These are phyloP conservation scores for Trichothecium roseum DNA, from an alignment of 2,329 filamentous ascomycete genomes.

Conservation along the genomic window DNA sequence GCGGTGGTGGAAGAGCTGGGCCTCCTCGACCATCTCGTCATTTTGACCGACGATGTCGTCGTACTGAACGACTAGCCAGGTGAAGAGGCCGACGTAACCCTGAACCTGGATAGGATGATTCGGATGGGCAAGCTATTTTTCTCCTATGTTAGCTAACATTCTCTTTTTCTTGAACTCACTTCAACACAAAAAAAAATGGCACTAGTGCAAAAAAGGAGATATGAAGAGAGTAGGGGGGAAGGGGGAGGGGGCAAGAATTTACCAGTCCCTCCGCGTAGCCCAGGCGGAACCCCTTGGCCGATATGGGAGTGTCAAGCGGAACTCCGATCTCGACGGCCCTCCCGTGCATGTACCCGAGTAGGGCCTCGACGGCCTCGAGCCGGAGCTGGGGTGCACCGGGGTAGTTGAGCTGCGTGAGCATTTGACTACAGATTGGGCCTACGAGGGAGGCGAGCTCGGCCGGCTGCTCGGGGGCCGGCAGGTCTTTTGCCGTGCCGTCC, in stretches of 20 bases:
- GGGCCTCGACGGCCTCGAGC: slow-evolving; percentile 7
- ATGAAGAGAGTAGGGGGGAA: too few relatives aligned
- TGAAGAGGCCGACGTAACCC: slow-evolving; percentile 11
- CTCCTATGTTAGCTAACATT: neutral
- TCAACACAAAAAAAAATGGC: neutral
- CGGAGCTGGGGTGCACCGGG: slow-evolving; percentile 8
- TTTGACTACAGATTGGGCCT: slow-evolving; percentile 5
- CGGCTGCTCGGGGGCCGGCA: slow-evolving; percentile 4
- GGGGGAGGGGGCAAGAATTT: too few relatives aligned
- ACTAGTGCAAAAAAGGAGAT: too few relatives aligned
- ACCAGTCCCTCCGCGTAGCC: slow-evolving; percentile 9
- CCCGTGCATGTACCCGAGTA: slow-evolving; percentile 10
- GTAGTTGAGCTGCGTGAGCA: slow-evolving; percentile 7
- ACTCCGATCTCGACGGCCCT: slow-evolving; percentile 9
- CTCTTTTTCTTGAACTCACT: neutral
- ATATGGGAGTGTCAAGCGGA: slow-evolving; percentile 9
- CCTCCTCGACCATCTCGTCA: slow-evolving; percentile 10
- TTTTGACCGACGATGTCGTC: slow-evolving; percentile 11
- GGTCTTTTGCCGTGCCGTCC: slow-evolving; percentile 3
- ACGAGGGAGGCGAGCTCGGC: slow-evolving; percentile 2
- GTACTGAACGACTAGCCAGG: slow-evolving; percentile 12
- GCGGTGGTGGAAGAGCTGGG: slow-evolving; percentile 8
- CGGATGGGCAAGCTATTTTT: slow-evolving; percentile 11
- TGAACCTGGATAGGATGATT: slow-evolving; percentile 8
- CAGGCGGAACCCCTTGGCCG: slow-evolving; percentile 10